These are phyloP conservation scores for Penicillium brasilianum DNA, from an alignment of 2,329 filamentous ascomycete genomes.

Conservation along the genomic window DNA sequence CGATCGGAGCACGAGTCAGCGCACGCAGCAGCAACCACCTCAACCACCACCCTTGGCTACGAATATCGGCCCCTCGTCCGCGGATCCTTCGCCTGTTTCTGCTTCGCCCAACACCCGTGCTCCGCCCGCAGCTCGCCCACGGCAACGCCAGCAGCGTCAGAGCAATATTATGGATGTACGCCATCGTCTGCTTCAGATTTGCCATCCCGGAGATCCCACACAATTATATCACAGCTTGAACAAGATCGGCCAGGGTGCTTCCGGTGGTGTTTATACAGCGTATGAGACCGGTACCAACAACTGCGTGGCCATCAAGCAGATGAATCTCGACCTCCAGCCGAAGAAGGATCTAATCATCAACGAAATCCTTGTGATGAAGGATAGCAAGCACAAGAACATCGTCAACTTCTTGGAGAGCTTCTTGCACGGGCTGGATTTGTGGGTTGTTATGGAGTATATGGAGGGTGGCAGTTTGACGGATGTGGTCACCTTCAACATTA, in stretches of 20 bases:
- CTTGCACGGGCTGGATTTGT: conserved; percentile 84
- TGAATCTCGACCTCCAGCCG: conserved; percentile 97
- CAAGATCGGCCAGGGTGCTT: conserved; percentile 97
- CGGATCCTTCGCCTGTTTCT: conserved; percentile 44
- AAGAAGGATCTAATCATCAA: conserved; percentile 99
- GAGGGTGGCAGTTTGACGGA: conserved; percentile 97
- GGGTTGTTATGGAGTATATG: conserved; percentile 99
- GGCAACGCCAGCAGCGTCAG: conserved; percentile 76
- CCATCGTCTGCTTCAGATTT: conserved; percentile 82
- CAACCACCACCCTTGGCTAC: conserved; percentile 48
- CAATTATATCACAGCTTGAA: conserved; percentile 84
- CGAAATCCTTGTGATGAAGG: conserved; percentile 98
- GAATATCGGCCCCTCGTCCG: conserved; percentile 46
- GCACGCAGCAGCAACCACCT: conserved; percentile 49
- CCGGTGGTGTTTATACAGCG: conserved; percentile 91
- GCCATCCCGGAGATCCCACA: conserved; percentile 85
- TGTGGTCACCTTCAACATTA: conserved; percentile 98
- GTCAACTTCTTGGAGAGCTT: conserved; percentile 99
- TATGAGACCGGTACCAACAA: conserved; percentile 83
- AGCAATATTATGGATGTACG: conserved; percentile 83
- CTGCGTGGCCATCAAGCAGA: conserved; percentile 97
- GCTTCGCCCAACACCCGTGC: conserved; percentile 47
- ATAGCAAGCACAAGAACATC: conserved; percentile 97
- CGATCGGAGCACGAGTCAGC: conserved; percentile 75
- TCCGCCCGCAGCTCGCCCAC: conserved; percentile 67